Base-by-base conservation (phyloP, 1,284 basidiomycete species). In the Cryptococcus sp. region DNA sequence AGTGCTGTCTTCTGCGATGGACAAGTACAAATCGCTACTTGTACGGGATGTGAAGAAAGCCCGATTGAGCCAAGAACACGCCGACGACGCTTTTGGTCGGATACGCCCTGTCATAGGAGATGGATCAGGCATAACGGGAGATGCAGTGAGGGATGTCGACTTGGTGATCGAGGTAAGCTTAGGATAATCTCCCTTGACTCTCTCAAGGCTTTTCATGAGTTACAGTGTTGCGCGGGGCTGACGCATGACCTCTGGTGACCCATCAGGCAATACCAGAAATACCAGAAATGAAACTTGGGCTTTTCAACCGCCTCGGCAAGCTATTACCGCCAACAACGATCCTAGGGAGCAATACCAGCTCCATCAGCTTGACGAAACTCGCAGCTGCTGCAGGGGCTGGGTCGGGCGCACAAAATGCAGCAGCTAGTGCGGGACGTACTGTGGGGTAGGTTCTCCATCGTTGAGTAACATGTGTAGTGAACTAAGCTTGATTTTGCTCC, bases 351-450 rank as follows among this genome's bases (percentile, higher is more conserved):
- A 98, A 99, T 73, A 99, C 94, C 3, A 93, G 90, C 54, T 93
- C 91, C 13, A 96, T 98, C 66, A 92, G 89, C 65, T 87, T 99
- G 50, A 93, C 93, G 23, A 93, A 94, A 79, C 90, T 98, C 58
- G 93, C 95, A 0, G 87, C 88, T 8, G 82, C 89, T 22, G 87
- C 89, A 1, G 80, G 90, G 83, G 0, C 78, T 82, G 61, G 85
- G 83, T 46, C 72, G 82, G 45, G 82, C 79, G 86, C 85, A 55
- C 83, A 83, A 46, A 81, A 43, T n/a, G 61, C 52, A 1, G 50
- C 46, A 40, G 55, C 78, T 62, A 85, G 81, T 60, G 89, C 91
- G 45, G 88, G 91, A 57, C 89, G 90, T 86, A 71, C 67, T 82
- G 73, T 51, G 5, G 56, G 63, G 62, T 61, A 43, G 58, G 52